phyloP scores from a whole-genome alignment of 495 filamentous ascomycete species.

The Penicillium manginii region DNA sequence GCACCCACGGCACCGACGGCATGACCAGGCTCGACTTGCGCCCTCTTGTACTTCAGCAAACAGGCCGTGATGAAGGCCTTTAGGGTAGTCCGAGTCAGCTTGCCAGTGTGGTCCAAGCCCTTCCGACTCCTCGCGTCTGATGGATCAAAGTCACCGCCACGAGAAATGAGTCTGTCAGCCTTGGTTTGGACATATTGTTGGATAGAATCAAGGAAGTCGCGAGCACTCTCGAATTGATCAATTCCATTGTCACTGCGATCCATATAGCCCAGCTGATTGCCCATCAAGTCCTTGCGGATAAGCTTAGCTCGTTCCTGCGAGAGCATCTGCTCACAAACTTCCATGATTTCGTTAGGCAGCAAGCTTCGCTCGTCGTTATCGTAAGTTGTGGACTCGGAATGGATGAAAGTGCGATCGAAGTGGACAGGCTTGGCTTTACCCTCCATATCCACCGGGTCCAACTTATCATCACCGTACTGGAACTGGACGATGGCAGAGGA shows the following conservation, averaged over 20 bases:
- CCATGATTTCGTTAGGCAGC: slow-evolving; percentile 72
- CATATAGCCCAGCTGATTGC: slow-evolving; percentile 60
- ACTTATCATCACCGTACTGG: slow-evolving; percentile 91
- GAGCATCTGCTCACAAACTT: slow-evolving; percentile 66
- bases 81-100: slow-evolving; percentile 76
- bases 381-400: slow-evolving; percentile 78
- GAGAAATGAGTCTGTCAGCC: slow-evolving; percentile 54
- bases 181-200: slow-evolving; percentile 66
- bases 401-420: slow-evolving; percentile 89
- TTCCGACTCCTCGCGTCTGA: slow-evolving; percentile 44
- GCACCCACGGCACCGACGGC: slow-evolving; percentile 97
- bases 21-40: slow-evolving; percentile 89
- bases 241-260: slow-evolving; percentile 67
- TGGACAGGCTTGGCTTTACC: slow-evolving; percentile 90
- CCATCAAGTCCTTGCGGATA: slow-evolving; percentile 57
- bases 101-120: slow-evolving; percentile 71
- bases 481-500: slow-evolving; percentile 88
- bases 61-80: slow-evolving; percentile 78
- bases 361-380: slow-evolving; percentile 72
- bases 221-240: slow-evolving; percentile 83
- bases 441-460: slow-evolving; percentile 98
- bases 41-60: slow-evolving; percentile 84
- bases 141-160: slow-evolving; percentile 41
- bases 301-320: slow-evolving; percentile 66
- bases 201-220: slow-evolving; percentile 80